Conservation (phyloP, 805 yeast species). For the Suhomyces tanzawaensis region DNA sequence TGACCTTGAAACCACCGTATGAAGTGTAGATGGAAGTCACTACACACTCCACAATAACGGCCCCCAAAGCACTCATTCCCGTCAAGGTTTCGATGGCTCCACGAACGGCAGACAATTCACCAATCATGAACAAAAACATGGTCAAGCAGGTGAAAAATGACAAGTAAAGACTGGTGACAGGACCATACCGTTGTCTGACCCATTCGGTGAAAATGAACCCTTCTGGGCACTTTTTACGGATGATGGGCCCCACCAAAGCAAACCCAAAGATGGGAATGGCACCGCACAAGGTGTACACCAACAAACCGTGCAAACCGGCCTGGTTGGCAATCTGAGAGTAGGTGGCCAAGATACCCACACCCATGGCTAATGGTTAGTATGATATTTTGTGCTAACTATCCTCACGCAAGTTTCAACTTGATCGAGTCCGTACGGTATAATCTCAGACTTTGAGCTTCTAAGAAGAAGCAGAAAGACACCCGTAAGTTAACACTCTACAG, state of each 20-base stretch:
- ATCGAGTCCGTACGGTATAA: constrained; percentile 73
- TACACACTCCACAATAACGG: constrained; percentile 78
- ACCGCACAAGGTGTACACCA: constrained; percentile 77
- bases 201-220: constrained; percentile 93
- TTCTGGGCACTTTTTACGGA: constrained; percentile 75
- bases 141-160: constrained; percentile 83
- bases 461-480: constrained; percentile 41
- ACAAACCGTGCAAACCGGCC: constrained; percentile 82
- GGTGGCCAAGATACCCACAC: constrained; percentile 83
- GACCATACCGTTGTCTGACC: constrained; percentile 84
- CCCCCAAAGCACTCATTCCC: constrained; percentile 74
- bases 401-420: constrained; percentile 85
- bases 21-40: constrained; percentile 86
- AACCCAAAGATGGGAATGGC: constrained; percentile 84
- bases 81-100: constrained; percentile 76
- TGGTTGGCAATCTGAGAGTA: constrained; percentile 84
- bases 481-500: constrained; percentile 25
- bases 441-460: constrained; percentile 54
- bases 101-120: constrained; percentile 80
- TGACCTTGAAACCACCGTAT: constrained; percentile 84
- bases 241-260: constrained; percentile 77
- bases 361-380: constrained; percentile 55
- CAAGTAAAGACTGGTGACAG: constrained; percentile 66
- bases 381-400: constrained; percentile 25
- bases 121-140: constrained; percentile 80